phyloP scores from a whole-genome alignment of 78 protist genomes.

The Trichosphaerium sp. region DNA sequence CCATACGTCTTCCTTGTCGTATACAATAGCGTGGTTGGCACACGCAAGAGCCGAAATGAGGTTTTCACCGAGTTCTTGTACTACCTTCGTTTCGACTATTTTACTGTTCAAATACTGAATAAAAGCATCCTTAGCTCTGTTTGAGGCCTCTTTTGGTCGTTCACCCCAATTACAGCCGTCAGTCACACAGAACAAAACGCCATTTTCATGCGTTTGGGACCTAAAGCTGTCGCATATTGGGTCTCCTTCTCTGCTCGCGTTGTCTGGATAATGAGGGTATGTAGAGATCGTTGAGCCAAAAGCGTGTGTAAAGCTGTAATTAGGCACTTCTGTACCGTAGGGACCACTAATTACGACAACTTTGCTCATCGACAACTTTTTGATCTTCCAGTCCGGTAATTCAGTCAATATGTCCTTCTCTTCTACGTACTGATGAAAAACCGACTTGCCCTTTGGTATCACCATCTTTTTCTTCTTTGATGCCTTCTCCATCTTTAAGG shows the following conservation, averaged over 20 bases:
- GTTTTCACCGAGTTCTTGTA: slow-evolving; percentile 43
- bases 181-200: slow-evolving; percentile 7
- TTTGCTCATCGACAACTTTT: no score
- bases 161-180: slow-evolving; percentile 58
- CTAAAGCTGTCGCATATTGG: slow-evolving; percentile 47
- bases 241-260: slow-evolving; percentile 38
- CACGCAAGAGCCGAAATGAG: slow-evolving; percentile 33
- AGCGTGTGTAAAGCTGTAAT: no score
- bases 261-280: no score
- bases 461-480: no score
- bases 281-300: no score
- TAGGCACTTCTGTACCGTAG: no score
- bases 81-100: slow-evolving; percentile 27
- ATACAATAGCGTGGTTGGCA: slow-evolving; percentile 37
- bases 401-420: no score
- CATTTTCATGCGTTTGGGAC: slow-evolving; percentile 8
- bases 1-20: slow-evolving; percentile 46
- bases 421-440: no score
- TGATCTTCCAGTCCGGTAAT: no score
- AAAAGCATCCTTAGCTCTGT: slow-evolving; percentile 28
- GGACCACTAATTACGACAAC: no score
- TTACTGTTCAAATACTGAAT: slow-evolving; percentile 31
- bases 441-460: no score
- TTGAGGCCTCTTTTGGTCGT: slow-evolving; percentile 49
- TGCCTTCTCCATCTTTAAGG: no score